Base-by-base conservation (phyloP, 257 asterid species). In the Ligustrum vulgare region DNA sequence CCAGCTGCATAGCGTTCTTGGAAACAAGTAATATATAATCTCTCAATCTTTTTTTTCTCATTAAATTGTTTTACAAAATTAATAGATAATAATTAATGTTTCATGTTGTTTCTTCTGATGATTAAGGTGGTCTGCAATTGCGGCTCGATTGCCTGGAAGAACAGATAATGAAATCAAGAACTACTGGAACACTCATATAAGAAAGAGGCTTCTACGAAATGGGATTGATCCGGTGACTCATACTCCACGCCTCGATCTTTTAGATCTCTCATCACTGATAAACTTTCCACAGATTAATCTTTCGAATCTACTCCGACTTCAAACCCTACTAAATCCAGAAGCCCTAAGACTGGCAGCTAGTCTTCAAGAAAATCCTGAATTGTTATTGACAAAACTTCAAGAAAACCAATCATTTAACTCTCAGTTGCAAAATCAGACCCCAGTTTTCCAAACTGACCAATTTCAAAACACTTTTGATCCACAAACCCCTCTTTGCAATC, bases 41-140 rank as follows among this genome's bases (percentile, higher is more conserved):
- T 45, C n/a, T 10, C 16, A 45, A 28, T 28, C 1, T 6, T 35
- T 35, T 35, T 35, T 15, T 11, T 10, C 54, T 45, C 54, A 45
- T 45, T 45, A 45, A 10, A 5, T 45, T 11, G 54, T 4, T 28
- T 28, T 28, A 45, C 54, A 45, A 45, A 4, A 45, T 45, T 45
- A 45, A 45, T 28, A 28, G 31, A 28, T 0, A 28, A 28, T 28
- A 28, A 28, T 28, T 28, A 28, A 28, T n/a, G n/a, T n/a, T n/a
- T n/a, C 31, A 28, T 28, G 31, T 28, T 45, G n/a, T 45, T 45
- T 45, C 15, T 8, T 41, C 18, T 45, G 13, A 45, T 45, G 54
- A 7, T 67, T 12, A 35, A 79, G 82, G 64, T 79, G 82, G 82
- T 80, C 83, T n/a, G 70, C 80, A 2, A 80, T 75, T 5, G 83